Evolutionary conservation across 805 yeast species (phyloP).

Genomic region (Komagataella phaffii): DNA sequence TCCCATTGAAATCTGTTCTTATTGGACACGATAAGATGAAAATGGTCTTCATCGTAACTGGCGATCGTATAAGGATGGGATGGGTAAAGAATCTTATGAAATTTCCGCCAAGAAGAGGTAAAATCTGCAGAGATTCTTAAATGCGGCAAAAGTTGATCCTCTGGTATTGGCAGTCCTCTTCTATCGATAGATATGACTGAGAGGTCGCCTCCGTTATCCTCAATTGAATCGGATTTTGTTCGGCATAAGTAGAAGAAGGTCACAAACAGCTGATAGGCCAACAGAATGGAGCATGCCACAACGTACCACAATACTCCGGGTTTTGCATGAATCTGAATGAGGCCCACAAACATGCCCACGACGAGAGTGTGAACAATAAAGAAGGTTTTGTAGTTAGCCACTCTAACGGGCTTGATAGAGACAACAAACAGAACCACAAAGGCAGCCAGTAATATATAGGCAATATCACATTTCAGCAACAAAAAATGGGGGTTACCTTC

Average conservation of each 20-base stretch:
- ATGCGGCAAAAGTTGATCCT: background rate
- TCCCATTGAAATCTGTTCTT: constrained; percentile 19
- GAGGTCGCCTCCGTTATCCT: constrained; percentile 11
- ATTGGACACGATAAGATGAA: constrained; percentile 30
- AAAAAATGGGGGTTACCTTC: constrained; percentile 23
- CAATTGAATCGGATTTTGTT: constrained; percentile 8
- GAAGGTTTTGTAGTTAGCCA: constrained; percentile 35
- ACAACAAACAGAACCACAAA: constrained; percentile 25
- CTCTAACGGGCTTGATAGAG: constrained; percentile 36
- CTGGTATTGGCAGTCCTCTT: constrained; percentile 10
- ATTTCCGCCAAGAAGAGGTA: constrained; percentile 19
- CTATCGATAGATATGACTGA: constrained; percentile 10
- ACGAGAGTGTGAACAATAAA: constrained; percentile 43
- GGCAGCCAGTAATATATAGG: constrained; percentile 34
- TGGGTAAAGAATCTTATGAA: constrained; percentile 35
- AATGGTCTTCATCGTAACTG: constrained; percentile 22
- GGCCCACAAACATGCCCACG: constrained; percentile 27
- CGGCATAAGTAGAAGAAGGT: constrained; percentile 15
- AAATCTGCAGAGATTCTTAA: constrained; percentile 21
- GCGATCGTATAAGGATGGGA: constrained; percentile 59
- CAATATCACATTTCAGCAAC: background rate
- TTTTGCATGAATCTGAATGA: constrained; percentile 51
- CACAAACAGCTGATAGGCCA: constrained; percentile 21
- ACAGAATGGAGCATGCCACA: constrained; percentile 13
- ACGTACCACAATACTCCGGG: constrained; percentile 41